Evolutionary conservation across 169 alveolate species (phyloP), one percentile per base, ranked within the genome.

Genomic region (Theileria equi): DNA sequence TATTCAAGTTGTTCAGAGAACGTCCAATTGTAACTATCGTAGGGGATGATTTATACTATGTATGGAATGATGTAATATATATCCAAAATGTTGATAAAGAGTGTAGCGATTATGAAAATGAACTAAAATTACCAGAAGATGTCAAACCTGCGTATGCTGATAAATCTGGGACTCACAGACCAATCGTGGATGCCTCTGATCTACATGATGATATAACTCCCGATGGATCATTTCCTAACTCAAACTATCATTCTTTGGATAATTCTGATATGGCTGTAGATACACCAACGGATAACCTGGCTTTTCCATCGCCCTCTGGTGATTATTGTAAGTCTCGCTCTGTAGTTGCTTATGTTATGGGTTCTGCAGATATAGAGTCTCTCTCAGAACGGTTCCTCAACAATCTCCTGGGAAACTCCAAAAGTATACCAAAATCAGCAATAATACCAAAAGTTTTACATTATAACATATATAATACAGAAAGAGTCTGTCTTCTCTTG

Each of bases 1-100:
- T 67, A 26, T 67, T 77, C 49, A 77, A 77, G 62, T 61, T 77
- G 3, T 58, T 63, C 62, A 66, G 47, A 35, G 86, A 77, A 19
- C 5, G 86, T 8, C 86, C 86, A 5, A 44, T 65, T 25, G 53
- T 68, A 1, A 28, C 81, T 2, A n/a, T 65, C 41, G 71, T 49
- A 3, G 78, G 60, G 7, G 43, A 40, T 41, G 65, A 62, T 1
- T 57, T 74, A 16, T 74, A 74, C 65, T 74, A 74, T 26, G 65
- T 44, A 3, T 74, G 84, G 84, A 64, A 74, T 11, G 73, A 64
- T 19, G 1, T 2, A 19, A n/a, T 74, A 2, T 74, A 74, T 43
- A 36, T 63, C 50, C 54, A 63, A 19, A 64, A 74, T 40, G 10
- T 74, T 25, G 84, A 74, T 29, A 64, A 29, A 34, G 84, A 74